Evolutionary conservation across 768 basidiomycete genomes (phyloP), one percentile per base, ranked within the genome.

Genomic region (Glaciozyma antarctica): DNA sequence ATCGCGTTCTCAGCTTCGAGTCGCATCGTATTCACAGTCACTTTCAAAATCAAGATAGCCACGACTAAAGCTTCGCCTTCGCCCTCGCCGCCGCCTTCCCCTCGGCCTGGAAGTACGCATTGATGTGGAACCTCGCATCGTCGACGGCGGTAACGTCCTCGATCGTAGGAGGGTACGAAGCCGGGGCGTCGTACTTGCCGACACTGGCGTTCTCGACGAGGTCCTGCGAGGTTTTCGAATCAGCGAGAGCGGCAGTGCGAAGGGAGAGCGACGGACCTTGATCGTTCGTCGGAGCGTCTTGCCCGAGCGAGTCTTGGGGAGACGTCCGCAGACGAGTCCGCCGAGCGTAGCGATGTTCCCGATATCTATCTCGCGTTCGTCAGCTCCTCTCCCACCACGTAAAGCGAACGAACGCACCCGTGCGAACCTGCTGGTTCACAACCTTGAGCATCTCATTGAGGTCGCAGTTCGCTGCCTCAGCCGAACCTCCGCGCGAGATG

Each of bases 291-390:
- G 48, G 30, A 61, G 49, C 13, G 48, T 49, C 47, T 61, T 61
- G 30, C 60, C 60, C 26, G 60, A 61, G 21, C 60, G 48, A 43
- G 60, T 61, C 41, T 61, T 61, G n/a, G 60, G 60, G 0, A 61
- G 38, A 3, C 49, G 48, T 13, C 43, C 41, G 24, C 34, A 43
- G 8, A 44, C 60, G 26, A 61, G 48, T 4, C 60, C 60, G 30
- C 48, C 47, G 48, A 61, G 60, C 9, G 47, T 28, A 5, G 60
- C 60, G 30, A 61, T 51, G 19, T 48, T 19, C 4, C 60, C 60
- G 5, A 61, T 26, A 22, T 61, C 55, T 57, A 21, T 5, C 16
- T 22, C 22, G 2, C 22, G n/a, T n/a, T 34, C 12, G 26, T 15
- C 32, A 32, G 26, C 26, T 13, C 21, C 22, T 22, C 16, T 34